Conservation (phyloP, 768 basidiomycete species). For the Mycena indigotica region DNA sequence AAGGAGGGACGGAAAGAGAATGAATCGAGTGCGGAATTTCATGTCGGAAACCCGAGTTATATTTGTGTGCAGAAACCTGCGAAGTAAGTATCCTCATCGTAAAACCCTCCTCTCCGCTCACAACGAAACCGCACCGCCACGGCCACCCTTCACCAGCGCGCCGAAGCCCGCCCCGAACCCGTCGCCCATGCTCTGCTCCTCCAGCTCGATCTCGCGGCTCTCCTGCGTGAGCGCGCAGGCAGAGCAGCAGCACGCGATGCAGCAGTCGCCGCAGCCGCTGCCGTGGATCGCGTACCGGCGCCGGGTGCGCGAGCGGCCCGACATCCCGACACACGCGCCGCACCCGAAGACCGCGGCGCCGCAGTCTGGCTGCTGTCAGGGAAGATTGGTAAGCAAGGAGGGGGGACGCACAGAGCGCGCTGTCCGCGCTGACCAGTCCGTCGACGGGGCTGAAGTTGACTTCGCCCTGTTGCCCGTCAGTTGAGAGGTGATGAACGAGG, state of each 20-base stretch:
- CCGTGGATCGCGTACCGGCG: neutral
- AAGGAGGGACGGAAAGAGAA: no score
- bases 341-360: neutral
- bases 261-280: neutral
- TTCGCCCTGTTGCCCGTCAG: neutral
- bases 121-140: neutral
- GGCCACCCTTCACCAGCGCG: neutral
- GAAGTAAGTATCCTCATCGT: no score
- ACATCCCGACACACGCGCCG: neutral
- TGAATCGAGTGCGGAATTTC: no score
- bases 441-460: neutral
- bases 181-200: constrained; percentile 13
- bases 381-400: neutral
- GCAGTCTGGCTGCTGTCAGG: neutral
- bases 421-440: neutral
- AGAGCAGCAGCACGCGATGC: neutral
- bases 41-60: neutral
- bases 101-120: neutral
- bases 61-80: neutral
- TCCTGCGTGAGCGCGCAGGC: constrained; percentile 11
- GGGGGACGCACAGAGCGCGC: neutral
- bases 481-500: no score
- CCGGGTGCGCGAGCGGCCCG: neutral
- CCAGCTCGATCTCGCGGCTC: constrained; percentile 18
- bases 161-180: neutral